Evolutionary conservation across 441 rosid species (phyloP), one percentile per base, ranked within the genome.

Genomic region (Syzygium syzygioides): DNA sequence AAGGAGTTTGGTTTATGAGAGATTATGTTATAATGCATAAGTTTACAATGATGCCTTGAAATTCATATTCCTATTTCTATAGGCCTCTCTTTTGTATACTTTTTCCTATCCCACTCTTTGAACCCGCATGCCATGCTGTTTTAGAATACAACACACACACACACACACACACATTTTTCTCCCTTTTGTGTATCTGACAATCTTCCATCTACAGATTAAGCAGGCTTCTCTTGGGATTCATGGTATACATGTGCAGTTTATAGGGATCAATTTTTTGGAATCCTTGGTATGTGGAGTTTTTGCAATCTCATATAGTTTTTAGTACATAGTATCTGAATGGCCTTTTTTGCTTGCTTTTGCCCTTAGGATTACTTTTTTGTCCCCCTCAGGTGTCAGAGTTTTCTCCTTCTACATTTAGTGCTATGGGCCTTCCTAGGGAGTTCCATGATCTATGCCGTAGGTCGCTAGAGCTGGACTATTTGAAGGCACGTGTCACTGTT

Each of bases 401-500:
- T 94, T 95, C 99, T 88, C 99, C 99, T 84, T 94, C 98, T 88
- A 97, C 99, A 88, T 97, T 98, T 79, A 96, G 95, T 94, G 97
- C 96, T 93, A 94, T 98, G 98, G 97, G 99, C 93, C 98, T 98
- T 90, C 99, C 99, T 10, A 94, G 96, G 93, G 99, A 98, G 93
- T 97, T 96, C 93, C 99, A 97, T 92, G 98, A 97, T 92, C 98
- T 92, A 86, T 98, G 99, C 91, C 96, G 90, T 86, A 95, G 86
- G 94, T 96, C 96, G 83, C 89, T 98, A n/a, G 99, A 98, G 93
- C 94, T 93, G 88, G 95, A 95, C 87, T 94, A 94, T 91, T 90
- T 98, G 89, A 98, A 97, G 99, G 99, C 96, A 89, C 4, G 71
- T 55, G 55, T 37, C 45, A 60, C 60, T 34, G 64, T 14, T 26